Conservation (phyloP, 1,284 basidiomycete genomes). For the Ceratobasidium papillatum region DNA sequence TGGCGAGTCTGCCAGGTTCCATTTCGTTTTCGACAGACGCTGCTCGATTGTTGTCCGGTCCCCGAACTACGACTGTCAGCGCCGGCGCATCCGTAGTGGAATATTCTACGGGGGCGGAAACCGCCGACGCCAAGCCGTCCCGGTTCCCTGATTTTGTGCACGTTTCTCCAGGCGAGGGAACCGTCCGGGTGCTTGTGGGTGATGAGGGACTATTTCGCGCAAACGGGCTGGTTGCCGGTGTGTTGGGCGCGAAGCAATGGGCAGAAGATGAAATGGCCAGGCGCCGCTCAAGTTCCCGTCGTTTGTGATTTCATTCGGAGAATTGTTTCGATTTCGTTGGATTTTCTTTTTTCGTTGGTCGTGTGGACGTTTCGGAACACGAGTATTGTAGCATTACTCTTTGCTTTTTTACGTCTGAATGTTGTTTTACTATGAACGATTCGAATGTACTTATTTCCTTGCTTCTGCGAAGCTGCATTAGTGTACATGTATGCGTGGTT, state of each 20-base stretch:
- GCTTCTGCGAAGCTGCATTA: background rate
- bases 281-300: constrained; percentile 30
- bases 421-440: background rate
- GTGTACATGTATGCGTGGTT: background rate
- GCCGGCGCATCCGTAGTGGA: constrained; percentile 9
- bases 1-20: constrained; percentile 10
- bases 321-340: constrained; percentile 15
- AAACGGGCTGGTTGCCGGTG: constrained; percentile 32
- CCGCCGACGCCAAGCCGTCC: background rate
- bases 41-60: constrained; percentile 11
- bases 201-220: constrained; percentile 33
- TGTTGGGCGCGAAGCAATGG: constrained; percentile 37
- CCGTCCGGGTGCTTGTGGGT: constrained; percentile 31
- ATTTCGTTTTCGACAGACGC: constrained; percentile 31
- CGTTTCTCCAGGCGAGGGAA: constrained; percentile 28
- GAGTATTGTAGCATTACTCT: constrained; percentile 1
- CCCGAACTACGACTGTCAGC: constrained; percentile 31
- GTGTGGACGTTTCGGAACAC: background rate
- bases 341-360: constrained; percentile 5
- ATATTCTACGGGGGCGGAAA: constrained; percentile 17
- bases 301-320: constrained; percentile 11
- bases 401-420: constrained; percentile 3
- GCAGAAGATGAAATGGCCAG: constrained; percentile 35
- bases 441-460: background rate
- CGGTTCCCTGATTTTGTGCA: constrained; percentile 24